Conservation (phyloP, 345 rosid species). For the Euphorbia pulcherrima region DNA sequence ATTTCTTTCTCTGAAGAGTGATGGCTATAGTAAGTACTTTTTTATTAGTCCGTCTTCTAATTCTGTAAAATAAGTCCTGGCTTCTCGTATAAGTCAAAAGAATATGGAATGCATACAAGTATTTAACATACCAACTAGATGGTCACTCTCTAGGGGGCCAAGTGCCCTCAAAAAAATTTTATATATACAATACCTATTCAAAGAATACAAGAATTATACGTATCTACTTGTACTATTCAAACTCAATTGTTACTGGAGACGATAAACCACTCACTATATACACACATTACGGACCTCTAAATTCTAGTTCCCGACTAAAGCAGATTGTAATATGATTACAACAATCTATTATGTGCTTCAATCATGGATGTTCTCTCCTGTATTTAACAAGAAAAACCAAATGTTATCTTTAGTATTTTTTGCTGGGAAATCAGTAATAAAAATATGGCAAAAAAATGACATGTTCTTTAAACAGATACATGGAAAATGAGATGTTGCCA, state of each 20-base stretch:
- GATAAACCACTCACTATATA: background rate
- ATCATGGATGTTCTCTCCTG: constrained; percentile 54
- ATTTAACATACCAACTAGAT: background rate
- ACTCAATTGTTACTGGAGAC: background rate
- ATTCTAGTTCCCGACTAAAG: no score
- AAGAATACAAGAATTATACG: constrained; percentile 7
- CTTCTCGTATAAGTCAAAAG: background rate
- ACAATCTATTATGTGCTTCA: constrained; percentile 56
- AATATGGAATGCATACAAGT: background rate
- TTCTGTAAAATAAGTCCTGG: background rate
- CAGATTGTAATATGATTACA: constrained; percentile 18
- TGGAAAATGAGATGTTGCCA: background rate
- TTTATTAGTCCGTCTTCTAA: background rate
- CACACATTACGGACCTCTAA: no score
- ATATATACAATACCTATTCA: constrained; percentile 21
- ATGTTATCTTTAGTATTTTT: background rate
- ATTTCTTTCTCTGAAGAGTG: background rate
- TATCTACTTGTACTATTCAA: constrained; percentile 7
- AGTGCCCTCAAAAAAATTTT: constrained; percentile 6
- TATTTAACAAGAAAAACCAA: background rate
- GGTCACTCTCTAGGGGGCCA: background rate
- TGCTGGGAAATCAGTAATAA: no score
- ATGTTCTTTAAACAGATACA: background rate
- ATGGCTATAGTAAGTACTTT: no score
- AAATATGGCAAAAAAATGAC: background rate